Base-by-base conservation (phyloP, 441 rosid genomes). In the Dalechampia spathulata region DNA sequence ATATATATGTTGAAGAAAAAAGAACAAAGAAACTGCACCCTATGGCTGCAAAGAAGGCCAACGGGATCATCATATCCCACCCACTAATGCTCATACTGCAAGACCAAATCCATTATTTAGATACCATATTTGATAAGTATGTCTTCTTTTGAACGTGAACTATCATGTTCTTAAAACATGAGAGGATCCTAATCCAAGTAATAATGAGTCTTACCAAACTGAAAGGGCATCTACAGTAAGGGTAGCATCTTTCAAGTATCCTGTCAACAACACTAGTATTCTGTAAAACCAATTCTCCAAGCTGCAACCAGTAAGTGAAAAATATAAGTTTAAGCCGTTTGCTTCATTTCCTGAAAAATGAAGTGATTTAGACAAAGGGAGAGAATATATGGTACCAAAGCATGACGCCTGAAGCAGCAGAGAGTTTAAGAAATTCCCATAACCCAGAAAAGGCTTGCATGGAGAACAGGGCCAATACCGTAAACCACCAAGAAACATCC, bases 371-470 rank as follows among this genome's bases (percentile, higher is more conserved):
- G 1, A 17, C 7, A 34, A 14, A 9, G 41, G 3, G 1, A 5
- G 12, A 3, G 17, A 46, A 19, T 3, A 30, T 3, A 37, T 13
- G 1, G 9, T 73, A 80, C 96, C 90, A 83, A 23, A 86, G 61
- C 97, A 90, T 86, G 65, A 86, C 66, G 2, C 95, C 97, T 1
- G 97, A 81, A 17, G 93, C 84, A 43, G 79, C 73, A 15, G 95
- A 90, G 5, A 86, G 81, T 54, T 83, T 78, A 21, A 79, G 10
- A 27, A 81, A 87, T n/a, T 83, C 89, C 87, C 91, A 81, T 1
- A 90, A 72, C 9, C 83, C 83, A 10, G 71, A 67, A 65, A 86
- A 83, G 30, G 93, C 87, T 69, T 86, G 68, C 8, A 38, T 11
- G 0, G 95, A 86, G 59, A 77, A 71, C 32, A 86, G 67, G 37